These are phyloP conservation scores for Xenosphaeropsis pyriputrescens DNA, from an alignment of 2,329 filamentous ascomycete species.

Conservation along the genomic window DNA sequence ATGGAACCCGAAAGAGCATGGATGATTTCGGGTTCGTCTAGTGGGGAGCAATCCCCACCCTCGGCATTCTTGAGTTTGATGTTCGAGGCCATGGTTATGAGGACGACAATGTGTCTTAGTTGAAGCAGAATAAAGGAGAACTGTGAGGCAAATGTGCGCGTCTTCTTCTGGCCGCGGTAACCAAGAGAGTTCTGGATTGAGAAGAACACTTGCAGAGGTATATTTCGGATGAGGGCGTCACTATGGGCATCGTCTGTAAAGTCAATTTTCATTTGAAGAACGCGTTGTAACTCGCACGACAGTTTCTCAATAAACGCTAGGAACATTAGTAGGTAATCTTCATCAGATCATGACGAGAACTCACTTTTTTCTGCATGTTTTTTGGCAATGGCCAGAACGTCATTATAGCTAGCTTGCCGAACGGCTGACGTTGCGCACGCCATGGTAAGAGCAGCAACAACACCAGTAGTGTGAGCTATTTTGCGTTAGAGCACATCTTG, in stretches of 20 bases:
- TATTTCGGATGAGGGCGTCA: conserved; percentile 60
- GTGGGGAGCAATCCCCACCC: conserved; percentile 38
- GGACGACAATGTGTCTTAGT: conserved; percentile 54
- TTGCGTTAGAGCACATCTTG: no score
- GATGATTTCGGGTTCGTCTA: conserved; percentile 60
- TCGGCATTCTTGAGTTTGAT: conserved; percentile 11
- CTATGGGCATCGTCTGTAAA: conserved; percentile 63
- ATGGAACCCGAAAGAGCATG: conserved; percentile 59
- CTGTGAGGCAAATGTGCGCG: conserved; percentile 54
- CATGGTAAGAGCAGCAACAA: conserved; percentile 45
- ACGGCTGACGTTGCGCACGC: conserved; percentile 32
- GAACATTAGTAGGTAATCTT: conserved; percentile 1
- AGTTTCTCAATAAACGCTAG: conserved; percentile 46
- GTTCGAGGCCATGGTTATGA: conserved; percentile 49
- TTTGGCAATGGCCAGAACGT: conserved; percentile 52
- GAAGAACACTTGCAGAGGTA: conserved; percentile 58
- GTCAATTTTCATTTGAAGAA: conserved; percentile 62
- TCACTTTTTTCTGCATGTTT: conserved; percentile 14
- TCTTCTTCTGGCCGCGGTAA: conserved; percentile 46
- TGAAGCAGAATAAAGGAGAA: conserved; percentile 64
- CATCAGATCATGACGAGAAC: conserved; percentile 1
- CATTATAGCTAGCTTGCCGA: conserved; percentile 42
- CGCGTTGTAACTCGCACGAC: conserved; percentile 51
- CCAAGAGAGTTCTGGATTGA: conserved; percentile 69
- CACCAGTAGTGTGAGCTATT: conserved; percentile 22